Percentiles rank a stretch among this genome's conserved stretches.
Evolutionary conservation across 176 grass and related monocot species (phyloP).

Genomic region (Oropetium thomaeum): DNA sequence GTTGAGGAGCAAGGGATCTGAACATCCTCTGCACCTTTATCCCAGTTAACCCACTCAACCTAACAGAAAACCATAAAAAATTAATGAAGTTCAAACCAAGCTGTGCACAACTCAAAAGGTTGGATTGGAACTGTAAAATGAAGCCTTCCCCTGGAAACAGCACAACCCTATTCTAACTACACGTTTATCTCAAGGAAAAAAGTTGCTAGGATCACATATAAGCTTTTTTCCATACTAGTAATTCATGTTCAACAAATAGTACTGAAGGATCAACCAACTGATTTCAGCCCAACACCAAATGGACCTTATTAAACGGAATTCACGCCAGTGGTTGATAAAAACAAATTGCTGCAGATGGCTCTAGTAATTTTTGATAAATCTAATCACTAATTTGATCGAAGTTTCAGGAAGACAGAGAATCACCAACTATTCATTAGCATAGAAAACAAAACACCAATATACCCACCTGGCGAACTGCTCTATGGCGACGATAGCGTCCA

Average conservation of each 20-base stretch:
- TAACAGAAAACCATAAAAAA: slow-evolving; percentile 43
- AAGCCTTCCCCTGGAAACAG: slow-evolving; percentile 5
- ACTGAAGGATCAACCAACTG: not conserved
- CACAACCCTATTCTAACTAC: not conserved
- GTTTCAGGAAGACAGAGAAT: not conserved
- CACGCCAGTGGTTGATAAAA: not conserved
- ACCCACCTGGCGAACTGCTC: slow-evolving; percentile 88
- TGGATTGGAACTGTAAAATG: not conserved
- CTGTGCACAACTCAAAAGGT: not conserved
- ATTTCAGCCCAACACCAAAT: slow-evolving; percentile 4
- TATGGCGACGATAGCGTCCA: slow-evolving; percentile 67
- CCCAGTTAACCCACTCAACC: slow-evolving; percentile 84
- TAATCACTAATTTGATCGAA: not conserved
- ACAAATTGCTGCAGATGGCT: slow-evolving; percentile 1
- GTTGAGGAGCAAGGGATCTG: slow-evolving; percentile 62
- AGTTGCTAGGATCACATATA: not conserved
- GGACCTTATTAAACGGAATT: not conserved
- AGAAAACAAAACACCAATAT: not conserved
- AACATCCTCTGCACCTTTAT: slow-evolving; percentile 81
- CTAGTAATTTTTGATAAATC: not conserved
- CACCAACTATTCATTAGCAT: slow-evolving; percentile 14
- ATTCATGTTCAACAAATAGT: slow-evolving; percentile 1
- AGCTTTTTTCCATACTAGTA: not conserved
- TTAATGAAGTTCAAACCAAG: not conserved
- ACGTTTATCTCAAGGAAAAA: slow-evolving; percentile 11